These are phyloP conservation scores for Epichloe gansuensis DNA, from an alignment of 2,329 filamentous ascomycete species.

Conservation along the genomic window DNA sequence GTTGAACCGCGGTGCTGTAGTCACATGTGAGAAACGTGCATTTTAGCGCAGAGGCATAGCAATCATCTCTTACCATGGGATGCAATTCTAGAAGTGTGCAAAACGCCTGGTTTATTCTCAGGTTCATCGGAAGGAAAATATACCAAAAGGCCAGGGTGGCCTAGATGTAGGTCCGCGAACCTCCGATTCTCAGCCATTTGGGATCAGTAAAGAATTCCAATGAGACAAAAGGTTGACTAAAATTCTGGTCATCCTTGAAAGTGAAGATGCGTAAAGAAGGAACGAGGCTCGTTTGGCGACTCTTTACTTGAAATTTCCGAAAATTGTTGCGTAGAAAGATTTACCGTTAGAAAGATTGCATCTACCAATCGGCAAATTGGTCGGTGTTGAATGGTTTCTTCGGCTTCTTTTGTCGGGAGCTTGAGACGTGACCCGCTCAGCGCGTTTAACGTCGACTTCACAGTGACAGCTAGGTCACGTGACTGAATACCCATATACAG, in stretches of 20 bases:
- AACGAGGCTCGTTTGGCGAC: background rate
- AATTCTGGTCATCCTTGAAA: constrained; percentile 9
- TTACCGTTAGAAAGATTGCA: too few relatives aligned
- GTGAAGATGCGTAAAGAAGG: too few relatives aligned
- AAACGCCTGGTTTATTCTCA: constrained; percentile 13
- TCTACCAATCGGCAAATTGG: too few relatives aligned
- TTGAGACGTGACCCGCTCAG: too few relatives aligned
- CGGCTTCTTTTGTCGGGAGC: too few relatives aligned
- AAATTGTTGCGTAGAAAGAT: background rate
- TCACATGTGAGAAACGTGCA: background rate
- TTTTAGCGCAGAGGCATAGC: background rate
- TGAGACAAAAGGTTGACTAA: constrained; percentile 13
- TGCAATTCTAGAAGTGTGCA: constrained; percentile 20
- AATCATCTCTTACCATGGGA: constrained; percentile 14
- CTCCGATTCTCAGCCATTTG: constrained; percentile 26
- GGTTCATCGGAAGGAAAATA: constrained; percentile 17
- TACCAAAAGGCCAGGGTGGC: constrained; percentile 21
- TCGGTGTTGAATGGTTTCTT: too few relatives aligned
- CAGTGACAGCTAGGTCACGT: too few relatives aligned
- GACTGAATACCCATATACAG: too few relatives aligned
- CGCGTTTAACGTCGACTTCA: too few relatives aligned
- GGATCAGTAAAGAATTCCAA: constrained; percentile 19
- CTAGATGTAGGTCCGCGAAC: constrained; percentile 20
- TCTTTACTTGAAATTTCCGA: background rate
- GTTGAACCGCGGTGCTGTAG: constrained; percentile 20